A percentile compares a stretch with the other conserved stretches of the same genome.
Conservation (phyloP, 345 rosid genomes). For the Diplotaxis tenuifolia region DNA sequence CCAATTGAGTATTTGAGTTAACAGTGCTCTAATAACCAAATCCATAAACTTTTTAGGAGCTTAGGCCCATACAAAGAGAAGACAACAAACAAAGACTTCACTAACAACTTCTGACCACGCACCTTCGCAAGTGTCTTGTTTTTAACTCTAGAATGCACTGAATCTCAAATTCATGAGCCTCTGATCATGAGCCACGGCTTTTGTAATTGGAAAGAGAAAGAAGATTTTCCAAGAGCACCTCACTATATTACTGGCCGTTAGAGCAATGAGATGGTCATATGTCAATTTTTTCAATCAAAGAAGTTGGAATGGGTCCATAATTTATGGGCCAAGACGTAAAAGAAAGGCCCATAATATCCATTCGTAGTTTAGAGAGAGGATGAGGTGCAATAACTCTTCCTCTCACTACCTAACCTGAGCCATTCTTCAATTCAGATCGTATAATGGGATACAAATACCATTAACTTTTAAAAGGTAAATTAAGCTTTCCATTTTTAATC, state of each 20-base stretch:
- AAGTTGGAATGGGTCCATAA: neutral
- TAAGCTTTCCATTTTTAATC: neutral
- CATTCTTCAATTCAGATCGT: neutral
- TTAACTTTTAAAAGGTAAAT: neutral
- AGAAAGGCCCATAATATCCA: neutral
- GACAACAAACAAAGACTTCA: neutral
- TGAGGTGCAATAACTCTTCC: neutral
- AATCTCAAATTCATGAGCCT: neutral
- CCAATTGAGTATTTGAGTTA: no score
- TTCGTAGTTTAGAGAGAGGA: neutral
- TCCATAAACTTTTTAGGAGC: slow-evolving; percentile 13
- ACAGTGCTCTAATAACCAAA: slow-evolving; percentile 2
- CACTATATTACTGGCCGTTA: neutral
- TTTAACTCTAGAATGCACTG: slow-evolving; percentile 14
- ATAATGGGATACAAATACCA: neutral
- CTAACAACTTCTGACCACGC: neutral
- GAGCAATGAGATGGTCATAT: no score
- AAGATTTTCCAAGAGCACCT: slow-evolving; percentile 18
- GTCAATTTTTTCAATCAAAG: neutral
- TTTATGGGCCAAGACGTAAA: neutral
- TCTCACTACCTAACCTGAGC: neutral
- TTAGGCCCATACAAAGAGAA: slow-evolving; percentile 14
- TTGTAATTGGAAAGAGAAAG: slow-evolving; percentile 6
- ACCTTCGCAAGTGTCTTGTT: slow-evolving; percentile 3
- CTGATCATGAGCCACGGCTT: neutral